Conservation (phyloP, 805 yeast genomes). For the Blastobotrys muscicola region DNA sequence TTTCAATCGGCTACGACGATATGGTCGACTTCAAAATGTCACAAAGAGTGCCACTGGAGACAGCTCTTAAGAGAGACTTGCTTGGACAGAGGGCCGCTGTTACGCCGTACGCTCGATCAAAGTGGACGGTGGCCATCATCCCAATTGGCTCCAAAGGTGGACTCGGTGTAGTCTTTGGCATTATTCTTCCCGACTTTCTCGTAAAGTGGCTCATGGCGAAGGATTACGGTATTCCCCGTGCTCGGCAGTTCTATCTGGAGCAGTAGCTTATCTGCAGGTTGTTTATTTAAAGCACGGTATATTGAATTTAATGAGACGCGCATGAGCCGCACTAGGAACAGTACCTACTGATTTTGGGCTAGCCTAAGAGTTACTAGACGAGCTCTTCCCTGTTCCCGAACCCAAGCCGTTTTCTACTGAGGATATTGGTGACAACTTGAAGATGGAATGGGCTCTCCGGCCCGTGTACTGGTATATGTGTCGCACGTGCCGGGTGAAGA, state of each 20-base stretch:
- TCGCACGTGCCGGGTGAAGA: no score
- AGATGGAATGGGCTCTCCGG: no score
- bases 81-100: background rate
- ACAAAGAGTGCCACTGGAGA: background rate
- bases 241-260: background rate
- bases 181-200: constrained; percentile 13
- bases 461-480: no score
- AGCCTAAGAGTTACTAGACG: no score
- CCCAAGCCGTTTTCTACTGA: no score
- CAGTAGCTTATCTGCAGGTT: no score
- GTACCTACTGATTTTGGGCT: no score
- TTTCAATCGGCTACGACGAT: constrained; percentile 6
- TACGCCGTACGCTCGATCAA: constrained; percentile 1
- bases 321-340: no score
- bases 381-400: no score
- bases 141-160: constrained; percentile 16
- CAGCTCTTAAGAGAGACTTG: background rate
- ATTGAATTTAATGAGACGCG: no score
- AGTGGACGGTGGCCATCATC: constrained; percentile 5
- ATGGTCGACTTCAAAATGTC: constrained; percentile 8
- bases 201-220: constrained; percentile 11
- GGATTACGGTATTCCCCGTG: constrained; percentile 5
- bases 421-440: no score
- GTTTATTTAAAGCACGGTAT: no score
- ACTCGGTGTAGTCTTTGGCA: constrained; percentile 15